These are phyloP conservation scores for Euphorbia peplus DNA, from an alignment of 345 rosid species.

Conservation along the genomic window DNA sequence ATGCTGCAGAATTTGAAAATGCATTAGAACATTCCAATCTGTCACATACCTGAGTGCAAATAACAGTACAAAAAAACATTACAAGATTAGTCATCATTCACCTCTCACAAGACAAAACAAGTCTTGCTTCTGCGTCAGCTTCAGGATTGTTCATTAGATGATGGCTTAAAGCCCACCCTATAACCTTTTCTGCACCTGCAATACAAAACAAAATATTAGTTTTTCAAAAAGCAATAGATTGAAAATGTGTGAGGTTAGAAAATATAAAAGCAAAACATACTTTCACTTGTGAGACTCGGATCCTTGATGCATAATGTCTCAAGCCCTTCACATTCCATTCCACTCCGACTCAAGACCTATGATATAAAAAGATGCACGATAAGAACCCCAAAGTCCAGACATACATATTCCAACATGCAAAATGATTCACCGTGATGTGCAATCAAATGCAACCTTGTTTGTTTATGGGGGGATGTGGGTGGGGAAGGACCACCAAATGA, in stretches of 20 bases:
- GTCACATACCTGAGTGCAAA: conserved; percentile 16
- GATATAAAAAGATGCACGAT: conserved; percentile 14
- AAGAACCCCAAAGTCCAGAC: conserved; percentile 9
- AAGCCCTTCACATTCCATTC: conserved; percentile 69
- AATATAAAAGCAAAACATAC: conserved; percentile 36
- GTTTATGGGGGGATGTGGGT: neutral
- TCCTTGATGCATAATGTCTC: conserved; percentile 68
- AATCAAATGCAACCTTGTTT: conserved; percentile 4
- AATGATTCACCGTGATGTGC: neutral
- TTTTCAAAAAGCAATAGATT: neutral
- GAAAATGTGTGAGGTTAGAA: conserved; percentile 6
- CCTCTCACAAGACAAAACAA: conserved; percentile 74
- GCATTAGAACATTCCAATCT: conserved; percentile 23
- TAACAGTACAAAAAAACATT: conserved; percentile 12
- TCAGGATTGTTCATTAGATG: conserved; percentile 72
- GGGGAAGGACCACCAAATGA: neutral
- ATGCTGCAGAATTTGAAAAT: conserved; percentile 55
- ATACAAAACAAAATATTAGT: conserved; percentile 14
- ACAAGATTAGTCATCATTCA: conserved; percentile 28
- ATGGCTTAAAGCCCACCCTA: conserved; percentile 85
- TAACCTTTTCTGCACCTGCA: conserved; percentile 79
- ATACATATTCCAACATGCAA: conserved; percentile 13
- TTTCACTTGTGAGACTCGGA: conserved; percentile 71
- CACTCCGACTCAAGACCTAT: conserved; percentile 62
- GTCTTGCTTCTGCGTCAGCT: conserved; percentile 49